A percentile compares a stretch with the other conserved stretches of the same genome.
These are phyloP conservation scores for Leucoagaricus sp. DNA, from an alignment of 1,284 basidiomycete genomes.

Conservation along the genomic window DNA sequence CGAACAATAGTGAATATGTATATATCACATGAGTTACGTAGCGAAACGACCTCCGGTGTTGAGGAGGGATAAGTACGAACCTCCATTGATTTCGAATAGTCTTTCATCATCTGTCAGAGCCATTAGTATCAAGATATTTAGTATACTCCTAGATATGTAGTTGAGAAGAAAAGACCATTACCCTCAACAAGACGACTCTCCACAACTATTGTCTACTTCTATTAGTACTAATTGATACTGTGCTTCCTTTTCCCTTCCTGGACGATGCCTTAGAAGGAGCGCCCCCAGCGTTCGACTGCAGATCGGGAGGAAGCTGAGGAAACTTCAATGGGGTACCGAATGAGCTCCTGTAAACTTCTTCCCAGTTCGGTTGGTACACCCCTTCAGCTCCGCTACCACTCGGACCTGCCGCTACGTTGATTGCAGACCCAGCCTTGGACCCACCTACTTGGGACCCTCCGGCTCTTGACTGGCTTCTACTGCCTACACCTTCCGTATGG, in stretches of 20 bases:
- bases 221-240: slow-evolving; percentile 15
- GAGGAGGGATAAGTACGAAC: background rate
- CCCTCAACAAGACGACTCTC: background rate
- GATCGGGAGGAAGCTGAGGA: background rate
- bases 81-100: background rate
- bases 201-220: slow-evolving; percentile 5
- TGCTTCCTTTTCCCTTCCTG: slow-evolving; percentile 5
- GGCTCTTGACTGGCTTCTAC: background rate
- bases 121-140: too few relatives aligned
- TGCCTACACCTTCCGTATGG: background rate
- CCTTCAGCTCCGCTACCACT: background rate
- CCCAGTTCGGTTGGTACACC: background rate
- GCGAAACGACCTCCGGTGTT: background rate
- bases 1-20: background rate
- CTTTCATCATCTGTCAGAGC: background rate
- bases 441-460: background rate
- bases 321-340: background rate
- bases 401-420: background rate
- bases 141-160: too few relatives aligned
- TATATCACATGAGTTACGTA: background rate
- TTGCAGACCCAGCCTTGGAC: background rate
- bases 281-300: background rate
- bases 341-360: background rate
- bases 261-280: background rate
- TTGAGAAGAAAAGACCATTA: too few relatives aligned